A percentile compares a stretch with the other conserved stretches of the same genome.
Conservation (phyloP, 1,284 basidiomycete species). For the Amylostereum areolatum region DNA sequence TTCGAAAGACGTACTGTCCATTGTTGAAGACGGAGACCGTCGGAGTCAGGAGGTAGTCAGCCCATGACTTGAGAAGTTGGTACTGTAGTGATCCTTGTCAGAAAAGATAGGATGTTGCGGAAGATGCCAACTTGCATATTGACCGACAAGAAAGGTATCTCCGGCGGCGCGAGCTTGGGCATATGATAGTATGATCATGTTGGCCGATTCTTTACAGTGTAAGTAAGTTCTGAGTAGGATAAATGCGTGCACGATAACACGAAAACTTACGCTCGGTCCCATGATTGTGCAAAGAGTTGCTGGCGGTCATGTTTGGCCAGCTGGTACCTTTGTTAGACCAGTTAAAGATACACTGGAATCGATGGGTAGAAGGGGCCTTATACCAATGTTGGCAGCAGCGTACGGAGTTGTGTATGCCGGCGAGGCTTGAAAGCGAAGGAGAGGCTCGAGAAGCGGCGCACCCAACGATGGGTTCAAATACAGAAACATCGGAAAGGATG, state of each 20-base stretch:
- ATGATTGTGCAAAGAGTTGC: constrained; percentile 16
- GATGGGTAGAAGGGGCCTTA: too few relatives aligned
- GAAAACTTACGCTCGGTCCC: too few relatives aligned
- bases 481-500: constrained; percentile 8
- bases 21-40: background rate
- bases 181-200: constrained; percentile 11
- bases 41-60: constrained; percentile 1
- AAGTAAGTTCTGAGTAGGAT: too few relatives aligned
- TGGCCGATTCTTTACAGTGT: constrained; percentile 5
- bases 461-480: constrained; percentile 5
- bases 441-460: constrained; percentile 6
- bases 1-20: background rate
- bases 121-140: background rate
- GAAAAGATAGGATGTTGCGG: background rate
- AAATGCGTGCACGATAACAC: too few relatives aligned
- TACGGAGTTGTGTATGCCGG: background rate
- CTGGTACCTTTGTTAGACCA: too few relatives aligned
- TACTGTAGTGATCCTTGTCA: background rate
- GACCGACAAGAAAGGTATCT: background rate
- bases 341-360: too few relatives aligned
- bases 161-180: constrained; percentile 2
- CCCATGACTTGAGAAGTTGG: constrained; percentile 2
- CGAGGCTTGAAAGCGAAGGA: constrained; percentile 6
- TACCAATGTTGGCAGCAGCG: constrained; percentile 7
- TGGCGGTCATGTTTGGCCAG: constrained; percentile 19